phyloP scores from a whole-genome alignment of 768 basidiomycete species.

The Lactarius quietus region DNA sequence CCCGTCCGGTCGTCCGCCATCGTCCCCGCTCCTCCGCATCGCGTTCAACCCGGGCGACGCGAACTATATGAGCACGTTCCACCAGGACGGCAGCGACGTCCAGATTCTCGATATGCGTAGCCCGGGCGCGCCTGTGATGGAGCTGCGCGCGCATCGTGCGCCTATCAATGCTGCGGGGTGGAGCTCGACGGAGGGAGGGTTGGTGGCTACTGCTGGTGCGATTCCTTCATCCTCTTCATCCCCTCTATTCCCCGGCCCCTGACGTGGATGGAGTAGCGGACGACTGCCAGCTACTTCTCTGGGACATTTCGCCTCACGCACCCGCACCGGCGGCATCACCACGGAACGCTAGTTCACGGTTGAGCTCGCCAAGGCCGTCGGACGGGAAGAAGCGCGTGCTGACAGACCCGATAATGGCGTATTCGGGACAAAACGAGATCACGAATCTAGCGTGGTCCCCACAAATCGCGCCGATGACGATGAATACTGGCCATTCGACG shows the following conservation, averaged over 20 bases:
- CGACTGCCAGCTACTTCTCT: conserved; percentile 90
- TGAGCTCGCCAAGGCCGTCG: conserved; percentile 71
- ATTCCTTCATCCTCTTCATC: conserved; percentile 5
- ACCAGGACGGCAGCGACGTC: conserved; percentile 85
- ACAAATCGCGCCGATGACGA: conserved; percentile 68
- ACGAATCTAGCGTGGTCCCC: conserved; percentile 90
- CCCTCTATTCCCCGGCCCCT: background rate
- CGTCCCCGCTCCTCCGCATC: conserved; percentile 80
- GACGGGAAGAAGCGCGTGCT: conserved; percentile 73
- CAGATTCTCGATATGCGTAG: conserved; percentile 97
- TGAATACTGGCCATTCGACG: conserved; percentile 70
- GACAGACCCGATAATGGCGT: conserved; percentile 80
- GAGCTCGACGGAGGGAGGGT: conserved; percentile 79
- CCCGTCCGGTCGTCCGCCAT: conserved; percentile 62
- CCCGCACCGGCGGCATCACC: conserved; percentile 59
- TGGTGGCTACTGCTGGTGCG: conserved; percentile 85
- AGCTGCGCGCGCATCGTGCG: conserved; percentile 78
- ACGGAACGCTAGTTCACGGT: conserved; percentile 60
- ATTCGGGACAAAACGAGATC: conserved; percentile 72
- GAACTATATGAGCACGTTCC: conserved; percentile 96
- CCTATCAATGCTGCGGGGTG: conserved; percentile 87
- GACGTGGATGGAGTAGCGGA: conserved; percentile 54
- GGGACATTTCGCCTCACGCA: conserved; percentile 75
- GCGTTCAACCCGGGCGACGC: conserved; percentile 90
- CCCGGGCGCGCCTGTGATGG: conserved; percentile 93